Evolutionary conservation across 2,329 filamentous ascomycete genomes (phyloP), one percentile per base, ranked within the genome.

Genomic region (Cercospora zeina): DNA sequence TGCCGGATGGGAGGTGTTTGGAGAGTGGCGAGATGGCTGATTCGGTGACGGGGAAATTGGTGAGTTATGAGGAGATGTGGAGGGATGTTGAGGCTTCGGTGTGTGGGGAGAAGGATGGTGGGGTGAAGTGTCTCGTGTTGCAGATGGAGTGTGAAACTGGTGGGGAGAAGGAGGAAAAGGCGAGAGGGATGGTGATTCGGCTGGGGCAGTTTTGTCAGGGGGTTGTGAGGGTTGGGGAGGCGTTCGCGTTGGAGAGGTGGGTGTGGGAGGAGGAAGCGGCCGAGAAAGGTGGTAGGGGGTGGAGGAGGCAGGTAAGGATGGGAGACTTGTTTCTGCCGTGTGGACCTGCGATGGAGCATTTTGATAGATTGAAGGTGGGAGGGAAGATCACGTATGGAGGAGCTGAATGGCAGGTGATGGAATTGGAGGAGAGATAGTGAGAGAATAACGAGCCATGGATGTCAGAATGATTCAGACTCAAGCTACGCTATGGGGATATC

Each of bases 11-110:
- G 47, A 21, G 59, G 13, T 70, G 79, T 7, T 73, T 87, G 4
- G 87, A 90, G 71, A 82, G 76, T 47, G 87, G 87, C 0, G 68
- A 69, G 11, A 88, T 88, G 82, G 74, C 81, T 10, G 86, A 89
- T 66, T 85, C 85, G 0, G 77, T 74, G 0, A 85, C 83, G 1
- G 82, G 82, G 0, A 45, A 69, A 0, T 72, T 80, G 39, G 80
- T 80, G 9, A 75, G 76, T 0, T 91, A 92, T 67, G 87, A 71
- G 61, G 72, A 74, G 50, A 57, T 70, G 21, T 73, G 75, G 66
- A 62, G 70, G 4, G 81, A 86, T 33, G 68, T 84, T 39, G 24
- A 21, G 33, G 50, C 11, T 58, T 58, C 1, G 63, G 59, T 3
- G 62, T 65, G 16, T 72, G 57, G 45, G n/a, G 39, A 60, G 19